phyloP scores from a whole-genome alignment of 305 asterid species.

The Coffea humblotiana region DNA sequence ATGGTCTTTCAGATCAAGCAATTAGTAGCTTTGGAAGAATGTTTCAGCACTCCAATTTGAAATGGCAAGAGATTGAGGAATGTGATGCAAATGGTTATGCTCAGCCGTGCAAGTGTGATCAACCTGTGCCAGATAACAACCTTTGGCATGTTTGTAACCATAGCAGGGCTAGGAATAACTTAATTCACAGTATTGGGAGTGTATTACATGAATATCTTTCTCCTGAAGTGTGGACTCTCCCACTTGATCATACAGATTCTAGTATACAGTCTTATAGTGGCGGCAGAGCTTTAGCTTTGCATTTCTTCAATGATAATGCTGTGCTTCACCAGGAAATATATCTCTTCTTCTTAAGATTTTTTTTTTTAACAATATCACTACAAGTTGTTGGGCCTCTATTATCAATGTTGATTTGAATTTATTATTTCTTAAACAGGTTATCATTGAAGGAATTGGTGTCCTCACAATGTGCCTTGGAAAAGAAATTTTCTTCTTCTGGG shows the following conservation, averaged over 20 bases:
- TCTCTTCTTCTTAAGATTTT: slow-evolving; percentile 22
- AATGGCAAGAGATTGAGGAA: slow-evolving; percentile 27
- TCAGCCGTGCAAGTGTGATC: slow-evolving; percentile 18
- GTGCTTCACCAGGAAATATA: slow-evolving; percentile 84
- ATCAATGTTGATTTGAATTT: slow-evolving; percentile 11
- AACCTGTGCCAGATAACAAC: slow-evolving; percentile 35
- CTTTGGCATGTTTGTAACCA: slow-evolving; percentile 41
- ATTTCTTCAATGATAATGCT: slow-evolving; percentile 71
- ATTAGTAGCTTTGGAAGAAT: slow-evolving; percentile 38
- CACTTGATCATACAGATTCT: slow-evolving; percentile 57
- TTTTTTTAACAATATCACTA: slow-evolving; percentile 1
- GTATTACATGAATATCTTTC: slow-evolving; percentile 89
- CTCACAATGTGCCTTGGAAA: slow-evolving; percentile 69
- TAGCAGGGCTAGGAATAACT: slow-evolving; percentile 43
- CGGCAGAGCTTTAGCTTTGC: slow-evolving; percentile 55
- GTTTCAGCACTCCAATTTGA: slow-evolving; percentile 41
- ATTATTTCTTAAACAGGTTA: slow-evolving; percentile 50
- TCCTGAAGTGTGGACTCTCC: slow-evolving; percentile 92
- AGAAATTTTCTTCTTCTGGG: slow-evolving; percentile 75
- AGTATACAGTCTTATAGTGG: slow-evolving; percentile 45
- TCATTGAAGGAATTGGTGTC: slow-evolving; percentile 88
- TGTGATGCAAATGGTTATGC: slow-evolving; percentile 22
- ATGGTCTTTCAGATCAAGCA: slow-evolving; percentile 79
- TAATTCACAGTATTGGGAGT: slow-evolving; percentile 77
- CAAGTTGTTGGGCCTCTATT: background rate